Base-by-base conservation (phyloP, 2,329 filamentous ascomycete species). In the Falciphora oryzae region DNA sequence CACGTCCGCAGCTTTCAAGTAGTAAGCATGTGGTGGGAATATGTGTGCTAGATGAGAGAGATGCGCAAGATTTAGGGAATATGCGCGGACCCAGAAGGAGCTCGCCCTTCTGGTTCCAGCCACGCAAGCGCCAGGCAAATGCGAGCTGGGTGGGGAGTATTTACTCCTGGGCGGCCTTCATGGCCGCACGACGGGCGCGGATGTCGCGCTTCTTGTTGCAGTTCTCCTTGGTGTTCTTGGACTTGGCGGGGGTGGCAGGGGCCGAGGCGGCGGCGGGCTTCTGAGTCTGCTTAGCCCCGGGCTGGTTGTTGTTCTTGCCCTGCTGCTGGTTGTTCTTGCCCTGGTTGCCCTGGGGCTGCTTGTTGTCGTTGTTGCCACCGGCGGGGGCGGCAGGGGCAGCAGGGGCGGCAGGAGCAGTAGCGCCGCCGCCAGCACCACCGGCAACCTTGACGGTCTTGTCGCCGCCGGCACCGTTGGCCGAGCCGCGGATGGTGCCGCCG, bases 401-500 rank as follows among this genome's bases (percentile, higher is more conserved):
- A 32, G 32, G 32, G 38, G 38, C 18, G 8, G 38, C 13, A 6
- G 44, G 44, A 13, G 59, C 59, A 25, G 59, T 22, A 8, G 31
- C 59, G 25, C 38, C 7, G 4, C 29, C 58, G 25, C 59, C n/a
- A 8, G 27, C 13, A 16, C n/a, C 60, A 13, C 60, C 60, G 4
- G 38, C 14, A 4, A 62, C 60, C 28, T 27, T 62, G 13, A 53
- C 32, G 27, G 74, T 78, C 59, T 73, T 71, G 32, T 73, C 75
- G 57, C 76, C 77, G 11, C 72, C 75, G n/a, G 65, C 69, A 66
- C 77, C 78, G 10, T 62, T 62, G n/a, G 65, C 69, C 2, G 74
- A 74, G 25, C 77, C 77, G 25, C 76, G 74, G 14, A 71, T 75
- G 13, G 73, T 71, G 1, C 77, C 77, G 29, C 72, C 70, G 0